phyloP scores from a whole-genome alignment of 2,329 filamentous ascomycete genomes.

The Penicillium freii region DNA sequence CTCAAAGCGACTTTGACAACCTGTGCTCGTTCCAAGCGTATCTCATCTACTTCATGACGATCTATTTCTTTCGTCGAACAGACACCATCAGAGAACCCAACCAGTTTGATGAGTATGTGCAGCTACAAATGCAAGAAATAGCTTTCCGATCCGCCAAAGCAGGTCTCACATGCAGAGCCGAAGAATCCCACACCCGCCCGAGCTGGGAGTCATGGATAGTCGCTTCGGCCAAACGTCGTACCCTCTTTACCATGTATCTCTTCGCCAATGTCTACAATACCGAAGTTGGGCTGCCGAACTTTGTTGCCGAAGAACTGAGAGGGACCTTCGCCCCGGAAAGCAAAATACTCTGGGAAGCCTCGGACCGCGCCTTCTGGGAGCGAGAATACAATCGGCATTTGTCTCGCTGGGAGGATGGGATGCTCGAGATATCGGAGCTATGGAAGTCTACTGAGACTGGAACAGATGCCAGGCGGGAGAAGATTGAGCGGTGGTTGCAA shows the following conservation, averaged over 20 bases:
- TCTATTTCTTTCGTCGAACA: conserved; percentile 45
- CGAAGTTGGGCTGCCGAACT: conserved; percentile 47
- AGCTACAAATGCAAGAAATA: conserved; percentile 53
- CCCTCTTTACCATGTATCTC: conserved; percentile 54
- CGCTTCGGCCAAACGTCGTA: conserved; percentile 53
- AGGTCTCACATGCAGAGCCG: conserved; percentile 48
- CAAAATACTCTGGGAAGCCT: conserved; percentile 47
- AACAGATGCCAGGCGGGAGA: conserved; percentile 32
- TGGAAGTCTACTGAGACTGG: conserved; percentile 45
- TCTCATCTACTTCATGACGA: conserved; percentile 52
- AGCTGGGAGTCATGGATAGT: conserved; percentile 56
- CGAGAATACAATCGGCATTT: conserved; percentile 45
- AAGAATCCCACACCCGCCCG: conserved; percentile 42
- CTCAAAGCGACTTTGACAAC: conserved; percentile 26
- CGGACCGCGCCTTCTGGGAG: conserved; percentile 44
- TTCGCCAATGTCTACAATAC: conserved; percentile 52
- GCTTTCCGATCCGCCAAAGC: conserved; percentile 42
- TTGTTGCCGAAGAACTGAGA: conserved; percentile 50
- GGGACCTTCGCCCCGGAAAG: conserved; percentile 46
- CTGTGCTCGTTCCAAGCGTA: conserved; percentile 54
- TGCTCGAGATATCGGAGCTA: conserved; percentile 51
- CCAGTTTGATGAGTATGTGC: conserved; percentile 34
- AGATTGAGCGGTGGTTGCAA: conserved; percentile 53
- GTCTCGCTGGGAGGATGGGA: conserved; percentile 43
- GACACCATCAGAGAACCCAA: conserved; percentile 30